Evolutionary conservation across 192 early-diverging fungal genomes (phyloP).

Genomic region (Coemansia sp.): DNA sequence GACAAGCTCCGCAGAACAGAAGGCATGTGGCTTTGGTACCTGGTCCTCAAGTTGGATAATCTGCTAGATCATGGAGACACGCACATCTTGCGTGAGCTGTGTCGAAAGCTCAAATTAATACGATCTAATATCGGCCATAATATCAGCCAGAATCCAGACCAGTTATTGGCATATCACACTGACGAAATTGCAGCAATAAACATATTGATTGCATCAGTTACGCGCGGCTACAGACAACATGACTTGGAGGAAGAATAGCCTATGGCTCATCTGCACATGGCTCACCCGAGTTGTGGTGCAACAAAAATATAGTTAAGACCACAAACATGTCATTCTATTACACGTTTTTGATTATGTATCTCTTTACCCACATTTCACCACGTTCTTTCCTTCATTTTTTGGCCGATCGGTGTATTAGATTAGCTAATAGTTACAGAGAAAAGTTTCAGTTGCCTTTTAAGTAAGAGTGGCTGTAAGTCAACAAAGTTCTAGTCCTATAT

Average conservation of each 20-base stretch:
- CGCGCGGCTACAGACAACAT: slow-evolving; percentile 37
- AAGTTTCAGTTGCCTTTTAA: too few species aligned
- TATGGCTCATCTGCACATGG: too few species aligned
- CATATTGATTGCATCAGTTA: slow-evolving; percentile 33
- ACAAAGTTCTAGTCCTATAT: not conserved
- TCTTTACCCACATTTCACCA: too few species aligned
- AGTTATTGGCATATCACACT: not conserved
- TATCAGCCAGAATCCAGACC: not conserved
- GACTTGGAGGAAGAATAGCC: slow-evolving; percentile 19
- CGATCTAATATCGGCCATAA: slow-evolving; percentile 9
- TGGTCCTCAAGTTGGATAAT: slow-evolving; percentile 32
- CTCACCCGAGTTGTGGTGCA: too few species aligned
- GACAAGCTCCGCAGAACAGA: slow-evolving; percentile 27
- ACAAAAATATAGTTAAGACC: too few species aligned
- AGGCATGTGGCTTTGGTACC: slow-evolving; percentile 43
- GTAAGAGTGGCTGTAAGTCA: too few species aligned
- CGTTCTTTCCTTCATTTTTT: too few species aligned
- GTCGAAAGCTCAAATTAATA: slow-evolving; percentile 24
- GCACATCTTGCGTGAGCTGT: slow-evolving; percentile 39
- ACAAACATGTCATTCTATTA: too few species aligned
- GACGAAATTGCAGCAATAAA: slow-evolving; percentile 42
- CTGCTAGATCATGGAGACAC: slow-evolving; percentile 43
- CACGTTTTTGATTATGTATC: too few species aligned
- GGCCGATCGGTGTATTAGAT: too few species aligned
- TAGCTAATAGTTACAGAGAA: too few species aligned